A percentile compares a stretch with the other conserved stretches of the same genome.
These are phyloP conservation scores for Talaromyces pinophilus DNA, from an alignment of 2,329 filamentous ascomycete species.

Conservation along the genomic window DNA sequence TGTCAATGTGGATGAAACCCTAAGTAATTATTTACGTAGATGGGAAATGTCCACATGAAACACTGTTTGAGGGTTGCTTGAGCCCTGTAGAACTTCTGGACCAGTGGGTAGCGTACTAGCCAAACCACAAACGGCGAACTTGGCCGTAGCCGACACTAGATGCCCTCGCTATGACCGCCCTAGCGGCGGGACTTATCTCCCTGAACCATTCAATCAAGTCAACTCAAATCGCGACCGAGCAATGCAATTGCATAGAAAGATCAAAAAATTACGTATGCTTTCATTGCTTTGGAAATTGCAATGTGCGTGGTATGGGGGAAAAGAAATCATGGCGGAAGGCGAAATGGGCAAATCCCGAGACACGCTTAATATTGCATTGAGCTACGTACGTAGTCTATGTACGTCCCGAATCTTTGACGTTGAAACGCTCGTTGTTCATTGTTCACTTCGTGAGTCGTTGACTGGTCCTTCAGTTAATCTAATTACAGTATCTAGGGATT, in stretches of 20 bases:
- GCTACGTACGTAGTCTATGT: neutral
- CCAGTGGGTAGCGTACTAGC: neutral
- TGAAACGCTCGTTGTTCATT: neutral
- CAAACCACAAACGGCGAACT: neutral
- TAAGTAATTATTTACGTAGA: neutral
- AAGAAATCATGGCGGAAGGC: neutral
- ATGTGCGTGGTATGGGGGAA: neutral
- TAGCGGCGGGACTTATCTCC: slow-evolving; percentile 7
- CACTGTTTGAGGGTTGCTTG: neutral
- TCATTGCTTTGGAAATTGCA: neutral
- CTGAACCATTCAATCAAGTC: slow-evolving; percentile 9
- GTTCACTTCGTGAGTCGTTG: neutral
- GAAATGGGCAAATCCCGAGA: slow-evolving; percentile 14
- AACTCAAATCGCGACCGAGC: neutral
- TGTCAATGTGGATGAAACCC: neutral
- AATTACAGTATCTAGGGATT: neutral
- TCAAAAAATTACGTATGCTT: neutral
- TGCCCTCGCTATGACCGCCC: slow-evolving; percentile 3
- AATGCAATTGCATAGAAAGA: neutral
- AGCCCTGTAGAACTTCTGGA: neutral
- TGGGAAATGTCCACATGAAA: neutral
- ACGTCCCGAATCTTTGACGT: neutral
- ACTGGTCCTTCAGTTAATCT: neutral
- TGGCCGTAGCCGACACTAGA: neutral
- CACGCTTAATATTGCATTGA: neutral